Evolutionary conservation across 2,329 filamentous ascomycete genomes (phyloP).

Genomic region (Xylaria sp.): DNA sequence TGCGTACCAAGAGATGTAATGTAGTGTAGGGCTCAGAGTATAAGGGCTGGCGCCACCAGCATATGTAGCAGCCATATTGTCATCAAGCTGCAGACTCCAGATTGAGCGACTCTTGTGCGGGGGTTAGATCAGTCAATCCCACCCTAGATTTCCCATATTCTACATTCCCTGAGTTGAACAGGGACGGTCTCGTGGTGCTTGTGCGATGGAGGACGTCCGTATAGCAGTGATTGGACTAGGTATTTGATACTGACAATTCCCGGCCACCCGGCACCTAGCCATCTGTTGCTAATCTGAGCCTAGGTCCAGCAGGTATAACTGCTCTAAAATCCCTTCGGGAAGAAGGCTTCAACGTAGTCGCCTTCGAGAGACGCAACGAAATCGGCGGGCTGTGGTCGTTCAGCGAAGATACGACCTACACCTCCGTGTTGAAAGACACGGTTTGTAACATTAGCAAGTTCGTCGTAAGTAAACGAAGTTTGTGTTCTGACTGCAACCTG

Average conservation of each 20-base stretch:
- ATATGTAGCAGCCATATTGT: no score
- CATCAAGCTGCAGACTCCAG: no score
- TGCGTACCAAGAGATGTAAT: no score
- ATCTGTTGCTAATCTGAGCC: not conserved
- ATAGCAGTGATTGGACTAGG: slow-evolving; percentile 29
- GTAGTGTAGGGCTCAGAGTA: no score
- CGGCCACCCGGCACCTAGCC: not conserved
- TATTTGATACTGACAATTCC: not conserved
- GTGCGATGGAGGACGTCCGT: slow-evolving; percentile 12
- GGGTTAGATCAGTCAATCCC: not conserved
- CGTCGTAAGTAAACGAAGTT: slow-evolving; percentile 28
- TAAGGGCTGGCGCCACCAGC: no score
- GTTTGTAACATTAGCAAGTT: slow-evolving; percentile 52
- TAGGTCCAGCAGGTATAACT: slow-evolving; percentile 20
- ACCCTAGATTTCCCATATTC: not conserved
- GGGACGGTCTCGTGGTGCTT: no score
- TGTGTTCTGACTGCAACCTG: not conserved
- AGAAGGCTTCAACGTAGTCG: slow-evolving; percentile 57
- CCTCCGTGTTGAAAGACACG: slow-evolving; percentile 48
- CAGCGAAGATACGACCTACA: slow-evolving; percentile 47
- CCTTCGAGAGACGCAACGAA: slow-evolving; percentile 56
- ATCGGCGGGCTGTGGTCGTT: slow-evolving; percentile 59
- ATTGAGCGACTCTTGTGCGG: not conserved
- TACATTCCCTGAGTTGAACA: no score
- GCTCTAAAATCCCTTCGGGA: slow-evolving; percentile 55